Conservation (phyloP, 768 basidiomycete genomes). For the Leccinum sublutescens region DNA sequence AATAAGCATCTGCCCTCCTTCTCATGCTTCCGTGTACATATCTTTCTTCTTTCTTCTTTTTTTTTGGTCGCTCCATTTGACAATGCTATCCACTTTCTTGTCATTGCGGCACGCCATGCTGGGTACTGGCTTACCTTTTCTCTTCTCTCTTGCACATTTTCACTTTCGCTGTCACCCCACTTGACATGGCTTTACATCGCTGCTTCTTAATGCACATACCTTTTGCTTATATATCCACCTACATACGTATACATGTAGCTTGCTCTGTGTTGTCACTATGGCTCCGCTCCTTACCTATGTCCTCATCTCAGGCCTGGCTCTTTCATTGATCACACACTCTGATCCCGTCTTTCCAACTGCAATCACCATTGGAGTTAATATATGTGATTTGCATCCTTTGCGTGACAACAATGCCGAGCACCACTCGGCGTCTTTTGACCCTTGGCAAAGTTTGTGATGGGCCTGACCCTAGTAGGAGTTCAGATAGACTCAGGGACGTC, state of each 20-base stretch:
- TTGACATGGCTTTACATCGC: conserved; percentile 13
- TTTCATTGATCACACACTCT: neutral
- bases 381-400: neutral
- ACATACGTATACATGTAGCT: neutral
- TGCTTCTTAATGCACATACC: neutral
- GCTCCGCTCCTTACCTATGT: neutral
- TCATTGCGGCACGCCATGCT: conserved; percentile 12
- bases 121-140: conserved; percentile 14
- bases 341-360: neutral
- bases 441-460: neutral
- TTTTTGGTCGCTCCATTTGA: neutral
- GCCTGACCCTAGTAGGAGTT: neutral
- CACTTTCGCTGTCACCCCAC: conserved; percentile 10
- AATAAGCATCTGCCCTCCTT: conserved; percentile 5
- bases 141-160: neutral
- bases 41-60: neutral
- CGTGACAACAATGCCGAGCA: neutral
- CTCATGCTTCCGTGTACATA: conserved; percentile 15
- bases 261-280: conserved; percentile 11
- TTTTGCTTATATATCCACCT: neutral
- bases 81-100: conserved; percentile 5
- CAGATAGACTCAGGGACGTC: neutral
- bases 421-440: neutral
- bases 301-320: neutral
- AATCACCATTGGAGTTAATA: neutral